Conservation (phyloP, 2,329 filamentous ascomycete genomes). For the Graphiopsis chlorocephala region DNA sequence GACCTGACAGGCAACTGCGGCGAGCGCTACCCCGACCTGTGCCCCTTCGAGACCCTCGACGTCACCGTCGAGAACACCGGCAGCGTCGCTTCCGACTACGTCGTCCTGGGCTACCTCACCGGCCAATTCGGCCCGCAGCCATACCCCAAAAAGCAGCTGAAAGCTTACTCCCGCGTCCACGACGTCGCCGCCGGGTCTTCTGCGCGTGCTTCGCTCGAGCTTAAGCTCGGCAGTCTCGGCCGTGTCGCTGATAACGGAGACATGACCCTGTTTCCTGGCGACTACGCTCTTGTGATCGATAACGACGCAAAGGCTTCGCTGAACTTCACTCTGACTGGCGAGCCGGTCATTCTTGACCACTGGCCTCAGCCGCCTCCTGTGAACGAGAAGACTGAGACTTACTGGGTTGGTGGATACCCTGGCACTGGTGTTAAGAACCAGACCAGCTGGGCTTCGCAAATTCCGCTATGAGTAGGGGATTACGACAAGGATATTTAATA, state of each 20-base stretch:
- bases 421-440: slow-evolving; percentile 11
- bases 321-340: slow-evolving; percentile 49
- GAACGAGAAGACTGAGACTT: slow-evolving; percentile 24
- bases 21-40: slow-evolving; percentile 41
- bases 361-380: slow-evolving; percentile 34
- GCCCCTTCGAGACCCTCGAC: slow-evolving; percentile 42
- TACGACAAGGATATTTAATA: neutral
- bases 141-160: slow-evolving; percentile 53
- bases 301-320: slow-evolving; percentile 40
- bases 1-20: slow-evolving; percentile 38
- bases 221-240: slow-evolving; percentile 51
- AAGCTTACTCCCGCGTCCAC: slow-evolving; percentile 49
- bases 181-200: slow-evolving; percentile 26
- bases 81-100: slow-evolving; percentile 49
- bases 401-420: slow-evolving; percentile 32
- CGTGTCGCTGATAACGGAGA: slow-evolving; percentile 52
- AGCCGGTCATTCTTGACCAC: slow-evolving; percentile 42
- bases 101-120: slow-evolving; percentile 51
- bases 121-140: slow-evolving; percentile 50
- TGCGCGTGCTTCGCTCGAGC: slow-evolving; percentile 36
- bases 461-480: neutral
- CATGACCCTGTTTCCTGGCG: slow-evolving; percentile 53
- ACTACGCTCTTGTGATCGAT: slow-evolving; percentile 50
- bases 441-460: slow-evolving; percentile 9
- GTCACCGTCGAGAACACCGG: slow-evolving; percentile 52